Evolutionary conservation across 768 basidiomycete genomes (phyloP).

Genomic region (Kondoa malvinella): DNA sequence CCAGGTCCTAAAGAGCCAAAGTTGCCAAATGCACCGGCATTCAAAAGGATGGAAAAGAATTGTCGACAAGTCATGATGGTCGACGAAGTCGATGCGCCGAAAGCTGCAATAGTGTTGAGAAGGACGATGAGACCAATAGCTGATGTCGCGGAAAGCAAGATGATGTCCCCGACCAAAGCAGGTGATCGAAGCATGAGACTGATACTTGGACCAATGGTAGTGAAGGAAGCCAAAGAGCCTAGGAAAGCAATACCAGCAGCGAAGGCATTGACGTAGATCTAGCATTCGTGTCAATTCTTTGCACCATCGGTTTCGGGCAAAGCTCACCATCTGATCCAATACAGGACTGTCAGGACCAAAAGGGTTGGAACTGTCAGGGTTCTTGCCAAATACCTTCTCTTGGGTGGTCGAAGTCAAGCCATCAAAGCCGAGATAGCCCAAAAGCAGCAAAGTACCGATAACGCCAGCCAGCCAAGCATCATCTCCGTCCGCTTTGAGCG

Average conservation of each 20-base stretch:
- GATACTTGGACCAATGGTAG: no score
- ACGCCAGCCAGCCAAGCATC: conserved; percentile 9
- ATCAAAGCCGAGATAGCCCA: conserved; percentile 26
- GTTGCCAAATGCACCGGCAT: conserved; percentile 27
- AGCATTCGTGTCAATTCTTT: no score
- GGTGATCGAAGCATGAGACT: not conserved
- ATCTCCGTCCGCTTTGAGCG: not conserved
- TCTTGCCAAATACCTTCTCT: conserved; percentile 25
- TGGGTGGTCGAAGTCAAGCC: conserved; percentile 26
- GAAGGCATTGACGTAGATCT: conserved; percentile 16
- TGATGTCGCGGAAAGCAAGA: conserved; percentile 16
- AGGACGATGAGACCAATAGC: conserved; percentile 19
- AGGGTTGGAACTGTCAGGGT: conserved; percentile 7
- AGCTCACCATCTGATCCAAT: conserved; percentile 25
- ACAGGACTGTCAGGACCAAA: conserved; percentile 24
- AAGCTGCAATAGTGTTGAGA: conserved; percentile 23
- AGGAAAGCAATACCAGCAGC: conserved; percentile 8
- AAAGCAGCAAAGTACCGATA: conserved; percentile 16
- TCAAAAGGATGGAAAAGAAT: conserved; percentile 27
- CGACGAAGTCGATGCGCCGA: not conserved
- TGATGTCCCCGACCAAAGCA: conserved; percentile 15
- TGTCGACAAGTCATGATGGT: conserved; percentile 19
- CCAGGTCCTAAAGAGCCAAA: conserved; percentile 16
- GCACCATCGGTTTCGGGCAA: no score
- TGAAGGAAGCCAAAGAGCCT: not conserved